Evolutionary conservation across 2,329 filamentous ascomycete species (phyloP), one percentile per base, ranked within the genome.

Genomic region (Calonectria ilicicola): DNA sequence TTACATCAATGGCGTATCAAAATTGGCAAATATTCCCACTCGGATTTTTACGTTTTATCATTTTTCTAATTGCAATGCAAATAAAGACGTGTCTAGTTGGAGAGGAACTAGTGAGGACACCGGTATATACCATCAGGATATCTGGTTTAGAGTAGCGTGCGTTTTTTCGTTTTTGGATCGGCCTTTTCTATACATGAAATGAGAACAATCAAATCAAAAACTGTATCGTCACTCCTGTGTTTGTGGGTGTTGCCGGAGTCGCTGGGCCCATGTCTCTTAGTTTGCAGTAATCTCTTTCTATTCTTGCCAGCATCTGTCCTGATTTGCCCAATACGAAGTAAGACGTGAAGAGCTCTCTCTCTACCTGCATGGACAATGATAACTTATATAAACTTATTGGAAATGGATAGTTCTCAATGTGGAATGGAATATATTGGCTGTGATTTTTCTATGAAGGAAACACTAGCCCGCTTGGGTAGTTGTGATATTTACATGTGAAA

Each of bases 1-100:
- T 56, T 49, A 71, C 47, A 76, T 44, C 53, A 62, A 75, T 65
- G 77, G 77, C 77, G 77, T 73, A 70, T 78, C 67, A 79, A 79
- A 79, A 79, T 74, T 70, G 70, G 66, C 65, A 75, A 73, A 56
- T 68, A 65, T 75, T 51, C 67, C 32, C 46, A 29, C 64, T 67
- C n/a, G 68, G 67, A 49, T 75, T 69, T 69, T 70, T 29, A 40
- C 70, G 42, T 70, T 70, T 56, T 49, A 70, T 79, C 74, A 75
- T 78, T 62, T 69, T 64, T 73, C 51, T 53, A 68, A 74, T 75
- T 73, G 29, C 47, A 29, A 15, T 26, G 46, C 47, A 44, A 40
- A 27, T 62, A 27, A 42, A 58, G 40, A 65, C n/a, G 26, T 35
- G 14, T 35, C 29, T 63, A 64, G 44, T 71, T 68, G 29, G 66